Evolutionary conservation across 169 alveolate genomes (phyloP).

Genomic region (Amoebophrya sp.): DNA sequence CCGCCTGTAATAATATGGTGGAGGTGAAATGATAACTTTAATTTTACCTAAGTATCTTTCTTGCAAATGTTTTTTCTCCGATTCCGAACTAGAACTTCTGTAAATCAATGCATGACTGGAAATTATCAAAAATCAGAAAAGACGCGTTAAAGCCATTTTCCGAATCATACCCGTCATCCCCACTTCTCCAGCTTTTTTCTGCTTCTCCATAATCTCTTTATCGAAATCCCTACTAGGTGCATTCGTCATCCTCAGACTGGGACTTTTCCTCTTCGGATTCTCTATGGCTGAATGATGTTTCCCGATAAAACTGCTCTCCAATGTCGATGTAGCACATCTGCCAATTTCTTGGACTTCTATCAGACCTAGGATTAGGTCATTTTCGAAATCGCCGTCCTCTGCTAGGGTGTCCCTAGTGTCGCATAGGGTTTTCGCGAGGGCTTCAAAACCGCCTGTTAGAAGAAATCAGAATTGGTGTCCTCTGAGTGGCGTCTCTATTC

Average conservation of each 20-base stretch:
- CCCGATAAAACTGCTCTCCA: neutral
- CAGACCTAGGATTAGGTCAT: neutral
- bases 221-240: neutral
- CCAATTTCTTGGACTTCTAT: neutral
- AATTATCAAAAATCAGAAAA: too few species aligned
- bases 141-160: too few species aligned
- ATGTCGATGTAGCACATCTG: neutral
- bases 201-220: neutral
- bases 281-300: neutral
- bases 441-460: constrained; percentile 1
- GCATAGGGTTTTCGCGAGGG: neutral
- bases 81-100: too few species aligned
- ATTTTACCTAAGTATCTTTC: too few species aligned
- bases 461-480: too few species aligned
- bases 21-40: too few species aligned
- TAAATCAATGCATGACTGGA: too few species aligned
- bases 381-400: neutral
- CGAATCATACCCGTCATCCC: neutral
- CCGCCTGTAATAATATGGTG: too few species aligned
- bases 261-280: neutral
- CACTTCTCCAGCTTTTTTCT: neutral
- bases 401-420: constrained; percentile 4
- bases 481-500: too few species aligned
- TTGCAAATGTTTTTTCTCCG: too few species aligned
- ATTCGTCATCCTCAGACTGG: neutral